Conservation (phyloP, 2,329 filamentous ascomycete species). For the Neocucurbitaria cava region DNA sequence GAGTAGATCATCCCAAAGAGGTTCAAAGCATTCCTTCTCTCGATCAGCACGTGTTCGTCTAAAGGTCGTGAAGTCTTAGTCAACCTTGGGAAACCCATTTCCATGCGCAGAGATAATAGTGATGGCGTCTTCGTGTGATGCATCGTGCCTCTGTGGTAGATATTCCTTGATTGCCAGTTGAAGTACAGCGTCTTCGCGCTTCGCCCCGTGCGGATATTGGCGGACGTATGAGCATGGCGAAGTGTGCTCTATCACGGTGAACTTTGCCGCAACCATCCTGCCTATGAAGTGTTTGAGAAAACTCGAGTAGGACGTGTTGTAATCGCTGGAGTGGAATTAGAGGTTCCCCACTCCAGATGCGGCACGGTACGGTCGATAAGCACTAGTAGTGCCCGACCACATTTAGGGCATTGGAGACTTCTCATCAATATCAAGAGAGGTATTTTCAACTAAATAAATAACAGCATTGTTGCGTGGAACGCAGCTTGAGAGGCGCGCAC, state of each 20-base stretch:
- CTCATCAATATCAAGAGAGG: background rate
- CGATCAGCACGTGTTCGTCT: background rate
- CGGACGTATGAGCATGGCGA: slow-evolving; percentile 24
- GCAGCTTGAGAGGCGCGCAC: too few species aligned
- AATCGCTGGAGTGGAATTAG: background rate
- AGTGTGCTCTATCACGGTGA: slow-evolving; percentile 24
- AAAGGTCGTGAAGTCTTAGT: background rate
- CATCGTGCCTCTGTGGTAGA: slow-evolving; percentile 3
- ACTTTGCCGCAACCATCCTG: slow-evolving; percentile 11
- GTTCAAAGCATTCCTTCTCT: slow-evolving; percentile 25
- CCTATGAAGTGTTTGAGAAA: background rate
- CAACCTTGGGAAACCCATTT: slow-evolving; percentile 28
- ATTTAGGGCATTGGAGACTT: background rate
- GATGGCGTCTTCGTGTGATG: slow-evolving; percentile 5
- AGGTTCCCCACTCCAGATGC: background rate
- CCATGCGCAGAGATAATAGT: slow-evolving; percentile 28
- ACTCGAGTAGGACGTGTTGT: background rate
- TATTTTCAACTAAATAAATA: too few species aligned
- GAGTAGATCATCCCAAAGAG: slow-evolving; percentile 25
- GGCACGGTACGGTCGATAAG: background rate
- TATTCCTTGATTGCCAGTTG: slow-evolving; percentile 29
- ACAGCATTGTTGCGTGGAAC: too few species aligned
- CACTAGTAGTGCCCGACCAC: background rate
- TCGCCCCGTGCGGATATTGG: slow-evolving; percentile 20
- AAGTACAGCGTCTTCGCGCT: slow-evolving; percentile 15